A percentile compares a stretch with the other conserved stretches of the same genome.
Conservation (phyloP, 148 eudicot species). For the Cornus kousa region DNA sequence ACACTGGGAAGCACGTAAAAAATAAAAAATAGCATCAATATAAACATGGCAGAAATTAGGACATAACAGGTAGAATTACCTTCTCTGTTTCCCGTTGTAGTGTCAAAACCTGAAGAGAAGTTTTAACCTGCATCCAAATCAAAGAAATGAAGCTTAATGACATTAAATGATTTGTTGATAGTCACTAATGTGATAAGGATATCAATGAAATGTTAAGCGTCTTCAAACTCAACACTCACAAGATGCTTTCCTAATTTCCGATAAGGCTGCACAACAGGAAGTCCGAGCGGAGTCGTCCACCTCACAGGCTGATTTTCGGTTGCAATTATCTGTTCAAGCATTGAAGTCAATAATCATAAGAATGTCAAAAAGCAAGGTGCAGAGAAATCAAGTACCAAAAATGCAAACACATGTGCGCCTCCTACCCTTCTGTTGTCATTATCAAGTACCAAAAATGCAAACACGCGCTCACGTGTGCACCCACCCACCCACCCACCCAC, state of each 20-base stretch:
- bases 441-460: too few relatives aligned
- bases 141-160: constrained; percentile 1
- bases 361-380: too few relatives aligned
- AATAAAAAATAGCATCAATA: not conserved
- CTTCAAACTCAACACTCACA: constrained; percentile 37
- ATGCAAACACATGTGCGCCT: too few relatives aligned
- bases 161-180: not conserved
- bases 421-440: too few relatives aligned
- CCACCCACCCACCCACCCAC: too few relatives aligned
- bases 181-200: not conserved
- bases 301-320: constrained; percentile 79
- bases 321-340: constrained; percentile 70
- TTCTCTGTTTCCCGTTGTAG: constrained; percentile 81
- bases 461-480: too few relatives aligned
- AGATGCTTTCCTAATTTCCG: constrained; percentile 61
- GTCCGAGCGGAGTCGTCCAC: constrained; percentile 97
- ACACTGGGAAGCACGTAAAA: not conserved
- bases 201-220: not conserved
- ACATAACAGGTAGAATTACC: constrained; percentile 37
- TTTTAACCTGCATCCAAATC: constrained; percentile 58
- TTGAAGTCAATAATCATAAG: not conserved
- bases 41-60: not conserved
- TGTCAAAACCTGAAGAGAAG: constrained; percentile 86
- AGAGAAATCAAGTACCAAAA: too few relatives aligned
- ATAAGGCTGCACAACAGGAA: constrained; percentile 98